A percentile compares a stretch with the other conserved stretches of the same genome.
Conservation (phyloP, 306 rosid species). For the Purshia tridentata region DNA sequence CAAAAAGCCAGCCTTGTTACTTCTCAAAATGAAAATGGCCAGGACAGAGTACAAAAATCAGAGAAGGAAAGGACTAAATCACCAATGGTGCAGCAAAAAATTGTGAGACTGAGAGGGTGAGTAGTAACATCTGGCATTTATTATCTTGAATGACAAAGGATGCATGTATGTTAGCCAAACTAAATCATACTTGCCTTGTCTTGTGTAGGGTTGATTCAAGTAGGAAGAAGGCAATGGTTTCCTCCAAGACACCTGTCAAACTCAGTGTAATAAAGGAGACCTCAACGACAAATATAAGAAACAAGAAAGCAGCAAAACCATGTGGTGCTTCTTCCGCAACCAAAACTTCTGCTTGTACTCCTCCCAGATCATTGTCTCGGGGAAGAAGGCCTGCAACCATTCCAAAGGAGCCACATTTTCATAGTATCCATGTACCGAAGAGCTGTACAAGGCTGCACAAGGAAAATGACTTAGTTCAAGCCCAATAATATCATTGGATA, state of each 20-base stretch:
- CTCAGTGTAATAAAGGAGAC: constrained; percentile 48
- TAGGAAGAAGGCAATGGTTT: constrained; percentile 40
- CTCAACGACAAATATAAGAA: constrained; percentile 27
- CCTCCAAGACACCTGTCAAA: constrained; percentile 33
- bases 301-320: constrained; percentile 43
- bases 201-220: constrained; percentile 47
- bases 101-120: constrained; percentile 45
- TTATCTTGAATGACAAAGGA: background rate
- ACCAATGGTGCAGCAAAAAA: constrained; percentile 28
- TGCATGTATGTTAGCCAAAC: constrained; percentile 1
- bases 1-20: constrained; percentile 24
- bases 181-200: background rate
- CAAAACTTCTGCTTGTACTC: constrained; percentile 17
- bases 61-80: constrained; percentile 35
- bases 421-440: constrained; percentile 56
- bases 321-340: constrained; percentile 26
- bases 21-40: too few relatives aligned
- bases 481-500: constrained; percentile 3
- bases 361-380: constrained; percentile 34
- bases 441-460: constrained; percentile 45
- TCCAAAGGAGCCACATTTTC: constrained; percentile 74
- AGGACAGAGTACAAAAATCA: constrained; percentile 10
- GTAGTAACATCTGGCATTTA: constrained; percentile 9
- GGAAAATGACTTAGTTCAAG: constrained; percentile 24
- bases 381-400: constrained; percentile 51